Conservation (phyloP, 1,284 basidiomycete species). For the Cystobasidium sp. region DNA sequence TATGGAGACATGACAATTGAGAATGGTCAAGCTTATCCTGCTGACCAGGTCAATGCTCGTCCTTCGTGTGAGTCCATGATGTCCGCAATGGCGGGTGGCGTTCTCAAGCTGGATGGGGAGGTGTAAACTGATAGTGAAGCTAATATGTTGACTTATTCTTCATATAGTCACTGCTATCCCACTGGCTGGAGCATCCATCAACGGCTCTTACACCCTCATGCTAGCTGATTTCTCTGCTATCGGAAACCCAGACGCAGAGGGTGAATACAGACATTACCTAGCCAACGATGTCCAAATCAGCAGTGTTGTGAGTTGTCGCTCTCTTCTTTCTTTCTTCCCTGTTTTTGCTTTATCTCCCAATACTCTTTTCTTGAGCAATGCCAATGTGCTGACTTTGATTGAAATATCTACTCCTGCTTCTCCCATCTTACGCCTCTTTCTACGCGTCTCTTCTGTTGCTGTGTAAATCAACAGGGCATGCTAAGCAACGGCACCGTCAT, state of each 20-base stretch:
- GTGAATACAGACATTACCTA: constrained; percentile 72
- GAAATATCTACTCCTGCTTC: not conserved
- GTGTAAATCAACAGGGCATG: constrained; percentile 12
- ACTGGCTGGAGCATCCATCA: constrained; percentile 17
- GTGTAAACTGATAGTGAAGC: not conserved
- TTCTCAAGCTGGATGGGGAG: not conserved
- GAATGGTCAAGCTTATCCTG: constrained; percentile 47
- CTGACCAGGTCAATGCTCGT: constrained; percentile 45
- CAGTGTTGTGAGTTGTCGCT: constrained; percentile 15
- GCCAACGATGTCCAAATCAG: constrained; percentile 65
- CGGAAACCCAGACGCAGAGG: constrained; percentile 49
- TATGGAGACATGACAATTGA: constrained; percentile 41
- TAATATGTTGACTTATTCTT: not conserved
- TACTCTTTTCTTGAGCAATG: too few species aligned
- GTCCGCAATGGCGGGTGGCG: not conserved
- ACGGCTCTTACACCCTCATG: constrained; percentile 64
- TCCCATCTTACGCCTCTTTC: constrained; percentile 6
- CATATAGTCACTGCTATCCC: constrained; percentile 45
- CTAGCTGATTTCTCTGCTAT: constrained; percentile 67
- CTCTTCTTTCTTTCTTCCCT: not conserved
- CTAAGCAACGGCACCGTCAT: constrained; percentile 47
- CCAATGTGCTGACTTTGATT: too few species aligned
- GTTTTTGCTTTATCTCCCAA: not conserved
- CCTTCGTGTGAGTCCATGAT: constrained; percentile 38
- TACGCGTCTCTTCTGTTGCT: not conserved